Conservation (phyloP, 2,329 filamentous ascomycete species). For the Hymenoscyphus linearis region DNA sequence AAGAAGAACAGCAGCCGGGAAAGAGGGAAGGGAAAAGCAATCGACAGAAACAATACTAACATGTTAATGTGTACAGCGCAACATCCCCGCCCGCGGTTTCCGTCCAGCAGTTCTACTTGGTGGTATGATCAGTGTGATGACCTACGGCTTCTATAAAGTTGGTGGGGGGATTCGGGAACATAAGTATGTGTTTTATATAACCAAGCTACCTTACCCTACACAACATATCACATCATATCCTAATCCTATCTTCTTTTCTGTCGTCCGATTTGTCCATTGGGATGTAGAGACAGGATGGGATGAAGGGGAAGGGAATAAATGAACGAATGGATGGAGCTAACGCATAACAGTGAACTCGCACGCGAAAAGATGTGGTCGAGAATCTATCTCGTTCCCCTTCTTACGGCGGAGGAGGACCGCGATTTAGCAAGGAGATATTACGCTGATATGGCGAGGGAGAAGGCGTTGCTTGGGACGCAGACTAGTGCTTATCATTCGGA, state of each 20-base stretch:
- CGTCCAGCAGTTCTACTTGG: slow-evolving; percentile 73
- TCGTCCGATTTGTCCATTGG: not conserved
- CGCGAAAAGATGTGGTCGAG: slow-evolving; percentile 98
- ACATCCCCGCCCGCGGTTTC: slow-evolving; percentile 88
- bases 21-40: not conserved
- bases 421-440: slow-evolving; percentile 84
- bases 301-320: not conserved
- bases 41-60: slow-evolving; percentile 2
- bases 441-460: slow-evolving; percentile 85
- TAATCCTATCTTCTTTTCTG: not conserved
- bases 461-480: slow-evolving; percentile 80
- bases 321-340: slow-evolving; percentile 6
- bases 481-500: slow-evolving; percentile 83
- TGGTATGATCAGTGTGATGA: slow-evolving; percentile 72
- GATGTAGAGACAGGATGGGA: not conserved
- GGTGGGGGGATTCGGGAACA: slow-evolving; percentile 81
- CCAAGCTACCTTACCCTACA: not conserved
- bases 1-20: not conserved
- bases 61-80: slow-evolving; percentile 55
- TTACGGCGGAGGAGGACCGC: slow-evolving; percentile 95
- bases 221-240: not conserved
- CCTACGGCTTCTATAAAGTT: slow-evolving; percentile 85
- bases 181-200: no score
- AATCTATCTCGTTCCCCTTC: slow-evolving; percentile 86
- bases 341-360: slow-evolving; percentile 69